These are phyloP conservation scores for Lipomyces kockii DNA, from an alignment of 805 yeast genomes.

Conservation along the genomic window DNA sequence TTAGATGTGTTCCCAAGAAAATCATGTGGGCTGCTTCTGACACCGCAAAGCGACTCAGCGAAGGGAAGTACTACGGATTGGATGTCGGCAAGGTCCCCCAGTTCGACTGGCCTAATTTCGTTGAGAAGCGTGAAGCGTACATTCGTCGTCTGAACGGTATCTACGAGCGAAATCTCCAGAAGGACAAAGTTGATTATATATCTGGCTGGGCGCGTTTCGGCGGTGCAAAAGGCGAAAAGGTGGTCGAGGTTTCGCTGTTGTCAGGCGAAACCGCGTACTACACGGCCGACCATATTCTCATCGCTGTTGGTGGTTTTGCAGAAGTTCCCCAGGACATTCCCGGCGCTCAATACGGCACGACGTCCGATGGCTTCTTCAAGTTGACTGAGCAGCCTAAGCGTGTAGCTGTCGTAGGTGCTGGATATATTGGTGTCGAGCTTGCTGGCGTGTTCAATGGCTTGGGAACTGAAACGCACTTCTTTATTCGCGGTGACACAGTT, in stretches of 20 bases:
- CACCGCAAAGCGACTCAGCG: conserved; percentile 71
- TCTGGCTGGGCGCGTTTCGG: conserved; percentile 86
- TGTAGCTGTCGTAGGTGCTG: conserved; percentile 96
- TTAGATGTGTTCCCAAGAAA: conserved; percentile 90
- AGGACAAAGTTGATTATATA: conserved; percentile 85
- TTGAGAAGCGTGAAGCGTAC: conserved; percentile 90
- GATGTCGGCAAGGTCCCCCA: conserved; percentile 60
- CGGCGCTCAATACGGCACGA: conserved; percentile 82
- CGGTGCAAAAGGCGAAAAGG: conserved; percentile 55
- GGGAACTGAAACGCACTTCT: conserved; percentile 82
- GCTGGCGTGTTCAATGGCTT: conserved; percentile 92
- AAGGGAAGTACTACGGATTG: conserved; percentile 85
- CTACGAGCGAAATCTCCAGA: conserved; percentile 81
- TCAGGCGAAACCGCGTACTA: conserved; percentile 64
- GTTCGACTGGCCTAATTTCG: conserved; percentile 83
- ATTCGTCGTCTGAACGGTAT: conserved; percentile 86
- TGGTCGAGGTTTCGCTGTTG: conserved; percentile 72
- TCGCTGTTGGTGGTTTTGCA: conserved; percentile 95
- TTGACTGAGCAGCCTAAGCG: conserved; percentile 82
- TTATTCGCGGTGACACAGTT: conserved; percentile 90
- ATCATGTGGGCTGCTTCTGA: conserved; percentile 99
- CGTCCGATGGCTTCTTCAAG: conserved; percentile 89
- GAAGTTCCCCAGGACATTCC: conserved; percentile 68
- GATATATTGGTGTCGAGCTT: conserved; percentile 94
- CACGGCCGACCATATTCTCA: conserved; percentile 79